Base-by-base conservation (phyloP, 306 rosid species). In the Urtica urens region DNA sequence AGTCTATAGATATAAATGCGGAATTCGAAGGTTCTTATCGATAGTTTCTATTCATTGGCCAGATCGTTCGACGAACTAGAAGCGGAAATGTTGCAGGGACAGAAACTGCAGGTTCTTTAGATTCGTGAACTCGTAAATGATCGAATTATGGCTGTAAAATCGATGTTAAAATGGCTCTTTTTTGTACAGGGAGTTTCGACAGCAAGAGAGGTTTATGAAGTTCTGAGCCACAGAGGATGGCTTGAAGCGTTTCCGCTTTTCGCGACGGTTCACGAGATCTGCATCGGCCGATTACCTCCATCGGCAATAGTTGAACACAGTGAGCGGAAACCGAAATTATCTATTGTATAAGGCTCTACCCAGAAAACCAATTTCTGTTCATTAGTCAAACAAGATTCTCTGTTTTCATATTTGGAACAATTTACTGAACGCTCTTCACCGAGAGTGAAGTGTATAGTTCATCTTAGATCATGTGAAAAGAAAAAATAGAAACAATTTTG, bases 11-110 rank as follows among this genome's bases (percentile, higher is more conserved):
- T n/a, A n/a, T n/a, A n/a, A n/a, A n/a, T n/a, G n/a, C n/a, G n/a
- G n/a, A n/a, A n/a, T n/a, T n/a, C n/a, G n/a, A n/a, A n/a, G n/a
- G n/a, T n/a, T n/a, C n/a, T n/a, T n/a, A n/a, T n/a, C n/a, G n/a
- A n/a, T n/a, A n/a, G n/a, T n/a, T n/a, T n/a, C n/a, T n/a, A 19
- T 53, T 59, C 60, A 30, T 49, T 38, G 45, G 34, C n/a, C 38
- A 87, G 96, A 67, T 78, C 96, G 38, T 87, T 83, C 37, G 93
- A 87, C 21, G 77, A 87, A 52, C 94, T 87, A 55, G 96, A 87
- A 76, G 88, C 76, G 34, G 81, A 78, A 51, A 69, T 87, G 81
- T 71, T 87, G 54, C 79, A 65, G 58, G 96, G 96, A 67, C 96
- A 87, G 67, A 87, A 80, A 70, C 70, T 87, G 72, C 96, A 87